Percentiles rank a stretch among this genome's conserved stretches.
Evolutionary conservation across 176 grass and related monocot species (phyloP).

Genomic region (Alloteropsis semialata): DNA sequence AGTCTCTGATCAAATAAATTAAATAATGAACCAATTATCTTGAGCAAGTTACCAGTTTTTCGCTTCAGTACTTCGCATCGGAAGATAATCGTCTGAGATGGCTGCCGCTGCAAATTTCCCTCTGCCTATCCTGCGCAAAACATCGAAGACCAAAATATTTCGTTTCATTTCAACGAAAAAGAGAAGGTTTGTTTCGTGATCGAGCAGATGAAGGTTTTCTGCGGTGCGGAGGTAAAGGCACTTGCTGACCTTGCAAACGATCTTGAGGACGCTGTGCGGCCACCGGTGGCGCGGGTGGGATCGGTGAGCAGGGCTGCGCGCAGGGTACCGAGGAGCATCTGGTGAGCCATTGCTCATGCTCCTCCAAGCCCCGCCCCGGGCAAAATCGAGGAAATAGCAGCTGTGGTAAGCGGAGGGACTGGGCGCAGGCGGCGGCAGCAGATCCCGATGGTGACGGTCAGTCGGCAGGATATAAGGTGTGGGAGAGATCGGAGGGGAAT

Average conservation of each 20-base stretch:
- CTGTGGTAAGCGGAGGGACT: too few relatives aligned
- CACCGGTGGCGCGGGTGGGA: neutral
- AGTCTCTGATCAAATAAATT: neutral
- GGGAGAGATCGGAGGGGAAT: neutral
- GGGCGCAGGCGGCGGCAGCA: neutral
- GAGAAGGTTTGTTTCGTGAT: too few relatives aligned
- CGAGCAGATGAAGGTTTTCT: neutral
- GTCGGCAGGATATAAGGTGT: neutral
- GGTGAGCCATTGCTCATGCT: neutral
- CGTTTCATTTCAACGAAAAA: neutral
- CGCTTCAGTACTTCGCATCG: conserved; percentile 84
- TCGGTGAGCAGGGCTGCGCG: neutral
- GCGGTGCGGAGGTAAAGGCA: neutral
- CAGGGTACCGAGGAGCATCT: neutral
- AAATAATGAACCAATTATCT: neutral
- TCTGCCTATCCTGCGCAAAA: conserved; percentile 47
- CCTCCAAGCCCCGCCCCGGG: neutral
- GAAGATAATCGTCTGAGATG: conserved; percentile 66
- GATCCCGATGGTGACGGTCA: neutral
- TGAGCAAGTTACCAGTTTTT: conserved; percentile 58
- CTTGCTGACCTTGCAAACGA: neutral
- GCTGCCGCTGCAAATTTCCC: conserved; percentile 44
- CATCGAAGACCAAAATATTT: neutral
- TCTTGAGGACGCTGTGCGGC: neutral
- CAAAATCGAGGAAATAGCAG: neutral